phyloP scores from a whole-genome alignment of 768 basidiomycete species.

The Boletus pseudopeckii region DNA sequence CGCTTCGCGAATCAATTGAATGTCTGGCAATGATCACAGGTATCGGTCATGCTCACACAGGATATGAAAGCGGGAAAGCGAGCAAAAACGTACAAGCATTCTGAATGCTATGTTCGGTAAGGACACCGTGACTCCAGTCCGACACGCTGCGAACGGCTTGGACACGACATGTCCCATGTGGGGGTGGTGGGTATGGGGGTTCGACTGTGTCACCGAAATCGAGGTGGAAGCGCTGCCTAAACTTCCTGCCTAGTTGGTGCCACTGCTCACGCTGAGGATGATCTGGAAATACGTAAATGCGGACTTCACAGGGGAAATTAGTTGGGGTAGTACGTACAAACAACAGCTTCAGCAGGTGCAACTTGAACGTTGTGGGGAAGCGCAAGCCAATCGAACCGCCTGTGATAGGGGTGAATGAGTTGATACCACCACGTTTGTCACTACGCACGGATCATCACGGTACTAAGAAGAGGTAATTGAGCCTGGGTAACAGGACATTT shows the following conservation, averaged over 20 bases:
- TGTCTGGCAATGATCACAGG: conserved; percentile 42
- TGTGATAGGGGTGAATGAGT: conserved; percentile 22
- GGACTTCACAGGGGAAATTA: neutral
- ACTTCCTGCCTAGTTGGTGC: conserved; percentile 52
- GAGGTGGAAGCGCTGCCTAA: conserved; percentile 64
- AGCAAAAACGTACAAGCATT: conserved; percentile 71
- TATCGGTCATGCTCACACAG: neutral
- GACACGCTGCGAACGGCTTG: conserved; percentile 84
- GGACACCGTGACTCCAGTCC: conserved; percentile 93
- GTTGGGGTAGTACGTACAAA: conserved; percentile 37
- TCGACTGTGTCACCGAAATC: conserved; percentile 39
- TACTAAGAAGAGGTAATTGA: conserved; percentile 23
- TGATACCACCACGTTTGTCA: neutral
- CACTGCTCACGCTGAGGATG: conserved; percentile 71
- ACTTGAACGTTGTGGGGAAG: conserved; percentile 67
- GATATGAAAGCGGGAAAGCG: neutral
- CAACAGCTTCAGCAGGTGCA: conserved; percentile 66
- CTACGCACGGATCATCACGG: conserved; percentile 44
- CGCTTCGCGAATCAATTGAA: conserved; percentile 76
- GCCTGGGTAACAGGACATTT: neutral
- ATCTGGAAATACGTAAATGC: conserved; percentile 23
- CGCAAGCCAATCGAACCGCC: conserved; percentile 65
- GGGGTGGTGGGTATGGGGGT: conserved; percentile 38
- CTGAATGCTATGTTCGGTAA: conserved; percentile 89
- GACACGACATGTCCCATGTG: conserved; percentile 57